Base-by-base conservation (phyloP, 2,329 filamentous ascomycete species). In the Lachnellula subtilissima region DNA sequence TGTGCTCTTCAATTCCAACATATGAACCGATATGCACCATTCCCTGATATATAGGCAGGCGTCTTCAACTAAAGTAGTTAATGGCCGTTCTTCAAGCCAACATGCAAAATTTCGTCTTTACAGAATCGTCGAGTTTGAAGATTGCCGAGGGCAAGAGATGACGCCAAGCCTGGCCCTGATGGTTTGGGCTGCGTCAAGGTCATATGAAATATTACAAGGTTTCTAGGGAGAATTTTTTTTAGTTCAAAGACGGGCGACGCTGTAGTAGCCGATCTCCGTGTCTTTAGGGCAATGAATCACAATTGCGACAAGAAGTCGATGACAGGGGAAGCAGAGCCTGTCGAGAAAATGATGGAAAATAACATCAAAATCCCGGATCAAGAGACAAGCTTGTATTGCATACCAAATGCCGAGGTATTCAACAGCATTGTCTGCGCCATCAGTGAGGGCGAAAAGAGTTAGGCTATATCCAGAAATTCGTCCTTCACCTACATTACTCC, bases 321-420 rank as follows among this genome's bases (percentile, higher is more conserved):
- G n/a, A n/a, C n/a, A n/a, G n/a, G n/a, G n/a, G n/a, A n/a, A n/a
- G 94, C 93, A 1, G 92, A 97, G 80, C 92, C 93, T 0, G 91
- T 97, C 23, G 85, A 91, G 66, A 99, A 97, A 75, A 86, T 19
- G 64, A 85, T 73, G 17, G 70, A 75, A 23, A 71, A 71, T 50
- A 72, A 76, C 42, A 74, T 78, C 57, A 70, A 72, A 7, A 53
- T 67, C 2, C 65, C 1, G 67, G 63, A 1, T 55, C 64, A 1
- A 53, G 61, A 17, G 50, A 56, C 3, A 59, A 55, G 35, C 40
- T 67, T 3, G 67, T 61, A 76, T 83, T 60, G 78, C 77, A 19
- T 82, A 79, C 66, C 76, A 2, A 77, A 81, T 62, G 79, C 81
- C 66, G 81, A 81, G 19, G 19, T 19, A 66, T 82, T 82, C 57